phyloP scores from a whole-genome alignment of 2,329 filamentous ascomycete species.

The Capronia americana region DNA sequence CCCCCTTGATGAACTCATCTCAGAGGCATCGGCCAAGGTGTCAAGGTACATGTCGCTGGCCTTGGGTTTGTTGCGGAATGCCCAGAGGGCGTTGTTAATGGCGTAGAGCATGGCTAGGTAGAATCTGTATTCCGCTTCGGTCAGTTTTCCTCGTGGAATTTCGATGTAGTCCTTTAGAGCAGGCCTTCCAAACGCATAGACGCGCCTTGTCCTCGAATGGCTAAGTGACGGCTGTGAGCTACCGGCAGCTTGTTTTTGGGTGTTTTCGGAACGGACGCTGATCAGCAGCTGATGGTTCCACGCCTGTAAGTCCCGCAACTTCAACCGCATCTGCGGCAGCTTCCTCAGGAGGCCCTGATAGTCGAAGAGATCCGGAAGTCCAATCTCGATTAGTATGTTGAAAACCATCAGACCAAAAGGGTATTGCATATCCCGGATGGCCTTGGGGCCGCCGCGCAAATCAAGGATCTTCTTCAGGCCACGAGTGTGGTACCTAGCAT shows the following conservation, averaged over 20 bases:
- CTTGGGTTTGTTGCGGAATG: background rate
- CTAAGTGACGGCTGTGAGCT: too few species aligned
- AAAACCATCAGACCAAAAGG: slow-evolving; percentile 2
- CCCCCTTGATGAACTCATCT: background rate
- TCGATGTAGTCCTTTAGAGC: background rate
- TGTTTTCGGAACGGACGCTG: background rate
- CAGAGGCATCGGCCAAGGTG: background rate
- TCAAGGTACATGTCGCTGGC: background rate
- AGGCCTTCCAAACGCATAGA: background rate
- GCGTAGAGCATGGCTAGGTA: background rate
- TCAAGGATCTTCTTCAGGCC: background rate
- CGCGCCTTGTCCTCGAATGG: background rate
- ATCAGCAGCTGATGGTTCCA: background rate
- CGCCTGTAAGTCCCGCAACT: slow-evolving; percentile 1
- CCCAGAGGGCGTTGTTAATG: slow-evolving; percentile 1
- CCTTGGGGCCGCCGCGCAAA: background rate
- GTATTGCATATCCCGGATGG: background rate
- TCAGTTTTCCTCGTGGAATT: background rate
- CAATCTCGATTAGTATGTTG: slow-evolving; percentile 4
- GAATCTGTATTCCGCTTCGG: background rate
- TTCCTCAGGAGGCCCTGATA: slow-evolving; percentile 1
- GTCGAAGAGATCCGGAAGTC: background rate
- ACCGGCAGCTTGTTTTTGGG: background rate
- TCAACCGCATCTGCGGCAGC: slow-evolving; percentile 1
- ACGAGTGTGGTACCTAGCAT: slow-evolving; percentile 1